Base-by-base conservation (phyloP, 1,284 basidiomycete species). In the Cryptococcus sp. region DNA sequence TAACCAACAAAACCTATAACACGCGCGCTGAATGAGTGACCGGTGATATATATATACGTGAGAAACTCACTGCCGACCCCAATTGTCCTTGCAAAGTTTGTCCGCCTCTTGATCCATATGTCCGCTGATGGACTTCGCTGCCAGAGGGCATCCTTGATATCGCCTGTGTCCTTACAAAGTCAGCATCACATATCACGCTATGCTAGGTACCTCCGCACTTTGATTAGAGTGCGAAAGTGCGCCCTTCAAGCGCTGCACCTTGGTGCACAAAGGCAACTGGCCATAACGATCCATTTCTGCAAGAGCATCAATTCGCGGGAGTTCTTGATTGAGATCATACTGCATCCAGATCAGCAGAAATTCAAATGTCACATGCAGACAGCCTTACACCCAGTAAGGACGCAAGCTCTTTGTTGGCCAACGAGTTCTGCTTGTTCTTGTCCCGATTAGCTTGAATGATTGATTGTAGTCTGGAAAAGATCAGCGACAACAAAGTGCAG, bases 71-170 rank as follows among this genome's bases (percentile, higher is more conserved):
- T 72, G 36, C 63, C 66, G 11, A 71, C 69, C 18, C 71, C 73
- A n/a, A 73, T 50, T 0, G 72, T 73, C 28, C 73, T 62, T 2
- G 72, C 71, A 57, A 76, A 74, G 42, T 71, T 70, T 13, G 72
- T 74, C 35, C 73, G 50, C 24, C 73, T 55, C 35, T 60, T 66
- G n/a, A 76, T 61, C 73, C 73, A 76, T 20, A 72, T 62, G 50
- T 74, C 65, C 20, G 72, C 52, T 16, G 62, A 64, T 7, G 70
- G 69, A 53, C 72, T 73, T 50, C 68, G 60, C 52, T 70, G 67
- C 73, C 73, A 76, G 12, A 76, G 48, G 1, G 69, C 63, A 42
- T 73, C 70, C 52, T 68, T 71, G 16, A 76, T 52, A 46, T 73
- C 73, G 50, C 60, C 71, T 73, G 54, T 20, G 4, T n/a, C 3